Percentiles rank a stretch among this genome's conserved stretches.
phyloP scores from a whole-genome alignment of 108 stramenopile species.

The Phaeodactylum tricornutum region DNA sequence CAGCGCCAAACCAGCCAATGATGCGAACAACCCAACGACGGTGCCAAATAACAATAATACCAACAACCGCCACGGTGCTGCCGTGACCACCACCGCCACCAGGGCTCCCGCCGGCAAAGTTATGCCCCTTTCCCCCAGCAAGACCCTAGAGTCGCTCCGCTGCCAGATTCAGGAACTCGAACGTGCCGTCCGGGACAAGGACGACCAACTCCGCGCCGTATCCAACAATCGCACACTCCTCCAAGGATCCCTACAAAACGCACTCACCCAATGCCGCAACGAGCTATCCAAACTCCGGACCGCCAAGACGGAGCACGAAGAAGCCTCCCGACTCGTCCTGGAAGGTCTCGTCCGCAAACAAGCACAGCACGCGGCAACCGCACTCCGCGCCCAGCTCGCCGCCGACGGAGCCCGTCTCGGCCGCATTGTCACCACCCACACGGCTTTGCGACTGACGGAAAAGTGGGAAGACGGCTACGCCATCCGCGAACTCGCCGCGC shows the following conservation, averaged over 20 bases:
- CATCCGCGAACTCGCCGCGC: slow-evolving; percentile 27
- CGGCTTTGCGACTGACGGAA: slow-evolving; percentile 45
- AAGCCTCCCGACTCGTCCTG: slow-evolving; percentile 21
- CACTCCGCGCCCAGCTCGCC: slow-evolving; percentile 51
- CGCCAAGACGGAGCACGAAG: slow-evolving; percentile 9
- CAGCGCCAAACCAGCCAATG: no score
- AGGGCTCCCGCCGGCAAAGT: no score
- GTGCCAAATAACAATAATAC: no score
- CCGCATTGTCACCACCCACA: slow-evolving; percentile 44
- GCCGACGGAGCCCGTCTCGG: slow-evolving; percentile 76
- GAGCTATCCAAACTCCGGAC: slow-evolving; percentile 24
- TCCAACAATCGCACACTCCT: slow-evolving; percentile 75
- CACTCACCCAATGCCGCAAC: slow-evolving; percentile 32
- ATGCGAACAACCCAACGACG: no score
- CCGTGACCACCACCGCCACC: no score
- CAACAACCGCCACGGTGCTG: no score
- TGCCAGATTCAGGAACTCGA: slow-evolving; percentile 21
- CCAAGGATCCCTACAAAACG: slow-evolving; percentile 42
- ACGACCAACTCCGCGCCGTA: slow-evolving; percentile 49
- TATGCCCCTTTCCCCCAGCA: no score
- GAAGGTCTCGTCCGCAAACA: slow-evolving; percentile 52
- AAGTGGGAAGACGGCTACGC: slow-evolving; percentile 82
- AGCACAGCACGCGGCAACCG: slow-evolving; percentile 38
- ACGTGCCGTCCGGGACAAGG: slow-evolving; percentile 28
- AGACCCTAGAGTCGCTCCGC: no score